Percentiles rank a stretch among this genome's conserved stretches.
phyloP scores from a whole-genome alignment of 2,329 filamentous ascomycete genomes.

The Pyricularia sp. region DNA sequence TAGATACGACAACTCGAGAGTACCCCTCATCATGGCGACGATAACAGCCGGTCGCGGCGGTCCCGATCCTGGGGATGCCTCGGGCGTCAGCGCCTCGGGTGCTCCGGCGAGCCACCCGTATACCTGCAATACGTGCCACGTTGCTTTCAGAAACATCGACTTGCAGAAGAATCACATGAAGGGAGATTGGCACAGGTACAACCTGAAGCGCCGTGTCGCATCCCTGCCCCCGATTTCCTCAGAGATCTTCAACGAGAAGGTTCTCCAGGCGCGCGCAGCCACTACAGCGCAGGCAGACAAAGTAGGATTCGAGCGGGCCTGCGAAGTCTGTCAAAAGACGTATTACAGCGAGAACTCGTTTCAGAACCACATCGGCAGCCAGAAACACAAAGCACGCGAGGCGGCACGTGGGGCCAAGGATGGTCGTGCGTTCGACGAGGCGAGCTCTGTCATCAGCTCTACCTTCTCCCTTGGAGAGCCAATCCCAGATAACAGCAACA shows the following conservation, averaged over 20 bases:
- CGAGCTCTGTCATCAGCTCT: conserved; percentile 78
- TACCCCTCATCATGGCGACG: conserved; percentile 34
- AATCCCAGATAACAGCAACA: conserved; percentile 32
- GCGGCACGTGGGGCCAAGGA: conserved; percentile 43
- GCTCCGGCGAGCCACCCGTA: conserved; percentile 63
- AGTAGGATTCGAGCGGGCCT: conserved; percentile 79
- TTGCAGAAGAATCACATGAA: conserved; percentile 95
- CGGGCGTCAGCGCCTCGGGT: conserved; percentile 22
- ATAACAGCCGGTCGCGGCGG: conserved; percentile 27
- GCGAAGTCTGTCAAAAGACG: conserved; percentile 75
- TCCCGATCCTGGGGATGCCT: conserved; percentile 14
- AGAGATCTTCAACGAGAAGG: conserved; percentile 91
- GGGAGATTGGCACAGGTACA: conserved; percentile 98
- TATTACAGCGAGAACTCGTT: conserved; percentile 97
- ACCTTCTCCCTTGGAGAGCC: conserved; percentile 87
- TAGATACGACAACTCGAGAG: background rate
- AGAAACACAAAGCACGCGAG: conserved; percentile 73
- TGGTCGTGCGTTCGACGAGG: conserved; percentile 53
- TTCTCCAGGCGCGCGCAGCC: conserved; percentile 79
- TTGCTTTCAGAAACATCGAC: conserved; percentile 90
- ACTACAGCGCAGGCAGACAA: conserved; percentile 79
- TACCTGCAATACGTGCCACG: conserved; percentile 96
- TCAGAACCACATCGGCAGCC: conserved; percentile 82
- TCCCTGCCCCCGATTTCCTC: conserved; percentile 84
- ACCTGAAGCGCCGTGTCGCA: conserved; percentile 88